Evolutionary conservation across 768 basidiomycete species (phyloP).

Genomic region (Pleurotus salmoneostramineus): DNA sequence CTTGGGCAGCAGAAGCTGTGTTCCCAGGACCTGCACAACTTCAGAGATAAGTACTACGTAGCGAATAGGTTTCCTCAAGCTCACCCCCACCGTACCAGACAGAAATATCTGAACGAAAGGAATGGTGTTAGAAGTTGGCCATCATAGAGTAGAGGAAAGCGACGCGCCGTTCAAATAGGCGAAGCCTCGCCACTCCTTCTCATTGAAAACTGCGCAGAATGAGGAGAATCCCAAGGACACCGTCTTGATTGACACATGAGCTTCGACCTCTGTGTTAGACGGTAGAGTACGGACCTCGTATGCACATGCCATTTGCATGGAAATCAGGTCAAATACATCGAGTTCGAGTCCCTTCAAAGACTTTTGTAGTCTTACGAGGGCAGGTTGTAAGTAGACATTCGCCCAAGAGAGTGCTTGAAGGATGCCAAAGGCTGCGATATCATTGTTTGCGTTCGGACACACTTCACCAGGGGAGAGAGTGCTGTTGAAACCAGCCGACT

Average conservation of each 20-base stretch:
- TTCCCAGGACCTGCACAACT: slow-evolving; percentile 60
- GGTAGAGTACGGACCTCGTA: slow-evolving; percentile 50
- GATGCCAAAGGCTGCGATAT: slow-evolving; percentile 37
- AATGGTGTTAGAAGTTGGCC: too few species aligned
- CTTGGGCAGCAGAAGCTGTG: slow-evolving; percentile 56
- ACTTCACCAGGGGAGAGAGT: slow-evolving; percentile 70
- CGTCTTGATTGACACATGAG: slow-evolving; percentile 36
- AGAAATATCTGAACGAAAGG: neutral
- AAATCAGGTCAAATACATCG: slow-evolving; percentile 46
- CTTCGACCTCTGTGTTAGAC: neutral
- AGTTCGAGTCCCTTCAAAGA: slow-evolving; percentile 49
- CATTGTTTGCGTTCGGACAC: slow-evolving; percentile 51
- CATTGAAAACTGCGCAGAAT: slow-evolving; percentile 76
- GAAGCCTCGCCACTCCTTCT: slow-evolving; percentile 78
- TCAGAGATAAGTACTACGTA: neutral
- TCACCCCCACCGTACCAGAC: neutral
- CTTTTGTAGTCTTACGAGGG: slow-evolving; percentile 46
- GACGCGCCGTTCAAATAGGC: slow-evolving; percentile 47
- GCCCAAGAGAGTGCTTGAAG: slow-evolving; percentile 53
- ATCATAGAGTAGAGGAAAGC: neutral
- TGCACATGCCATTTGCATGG: slow-evolving; percentile 67
- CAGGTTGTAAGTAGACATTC: slow-evolving; percentile 52
- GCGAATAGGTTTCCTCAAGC: neutral
- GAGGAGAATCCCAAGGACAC: slow-evolving; percentile 74
- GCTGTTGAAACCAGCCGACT: slow-evolving; percentile 54